Evolutionary conservation across 805 yeast species (phyloP), one percentile per base, ranked within the genome.

Genomic region (Saccharomycopsis lassenensis): DNA sequence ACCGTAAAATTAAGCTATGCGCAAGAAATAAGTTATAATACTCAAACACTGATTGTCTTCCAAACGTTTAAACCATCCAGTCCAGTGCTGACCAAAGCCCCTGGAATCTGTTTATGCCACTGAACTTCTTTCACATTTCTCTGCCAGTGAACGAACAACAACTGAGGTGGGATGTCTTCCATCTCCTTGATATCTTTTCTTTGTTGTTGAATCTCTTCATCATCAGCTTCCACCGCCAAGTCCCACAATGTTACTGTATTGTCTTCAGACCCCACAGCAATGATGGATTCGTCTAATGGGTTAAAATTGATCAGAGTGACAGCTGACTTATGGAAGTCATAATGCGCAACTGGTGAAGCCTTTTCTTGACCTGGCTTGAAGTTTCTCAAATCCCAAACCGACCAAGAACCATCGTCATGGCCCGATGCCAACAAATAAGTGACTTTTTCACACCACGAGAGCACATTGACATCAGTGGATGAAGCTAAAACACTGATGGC

Each of bases 201-300:
- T 61, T 89, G 96, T 52, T 79, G 81, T 40, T 82, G 75, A 47
- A 89, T 81, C 59, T 89, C 98, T 54, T 89, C 97, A 54, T 91
- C 97, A 57, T 87, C 98, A 3, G 97, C 97, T 62, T 91, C 98
- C 11, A 91, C 98, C 8, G 96, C 89, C 56, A 91, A 68, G 63
- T 91, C 98, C 98, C 98, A 91, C 47, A 91, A 63, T 1, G 96
- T 86, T 6, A 91, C 96, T 4, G 97, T 91, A 57, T 86, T 86
- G 59, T 91, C 98, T 55, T 87, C 97, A 1, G 94, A 83, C 3
- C 93, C 86, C 12, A 89, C 96, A 1, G 97, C 97, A 37, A 91
- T 71, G 44, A 87, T 85, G 1, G 95, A 84, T 59, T 91, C 98
- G 56, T 91, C 98, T 46, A 78, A 65, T 33, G 97, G 98, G 55